These are phyloP conservation scores for Dactylis glomerata DNA, from an alignment of 176 grass and related monocot species.

Conservation along the genomic window DNA sequence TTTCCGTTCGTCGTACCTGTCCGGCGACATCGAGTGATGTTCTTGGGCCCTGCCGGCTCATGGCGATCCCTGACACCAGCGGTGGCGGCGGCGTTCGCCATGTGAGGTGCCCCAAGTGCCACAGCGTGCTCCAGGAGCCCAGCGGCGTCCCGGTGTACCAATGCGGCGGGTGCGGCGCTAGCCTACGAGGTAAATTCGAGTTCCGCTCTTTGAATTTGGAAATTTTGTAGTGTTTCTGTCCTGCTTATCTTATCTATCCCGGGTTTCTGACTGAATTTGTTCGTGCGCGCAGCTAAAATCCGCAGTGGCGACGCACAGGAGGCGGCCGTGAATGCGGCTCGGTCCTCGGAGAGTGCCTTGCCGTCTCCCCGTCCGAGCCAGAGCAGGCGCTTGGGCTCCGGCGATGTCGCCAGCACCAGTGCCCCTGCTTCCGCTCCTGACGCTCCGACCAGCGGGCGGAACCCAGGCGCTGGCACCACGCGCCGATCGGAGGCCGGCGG, in stretches of 20 bases:
- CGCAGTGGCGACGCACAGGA: not conserved
- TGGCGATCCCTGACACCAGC: constrained; percentile 34
- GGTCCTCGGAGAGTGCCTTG: not conserved
- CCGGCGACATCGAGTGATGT: not conserved
- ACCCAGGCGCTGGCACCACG: not conserved
- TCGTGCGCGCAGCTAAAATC: constrained; percentile 44
- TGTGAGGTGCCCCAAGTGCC: constrained; percentile 80
- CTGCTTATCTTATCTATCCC: not conserved
- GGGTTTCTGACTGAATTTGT: constrained; percentile 26
- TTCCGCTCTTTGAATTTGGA: not conserved
- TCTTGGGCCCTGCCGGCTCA: constrained; percentile 21
- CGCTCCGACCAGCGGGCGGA: not conserved
- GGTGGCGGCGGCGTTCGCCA: constrained; percentile 29
- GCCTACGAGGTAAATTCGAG: constrained; percentile 58
- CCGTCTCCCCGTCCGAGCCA: constrained; percentile 8
- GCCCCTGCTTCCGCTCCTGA: not conserved
- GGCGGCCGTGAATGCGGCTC: not conserved
- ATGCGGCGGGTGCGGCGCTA: constrained; percentile 73
- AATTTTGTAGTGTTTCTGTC: not conserved
- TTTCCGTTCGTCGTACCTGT: not conserved
- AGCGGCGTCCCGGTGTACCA: constrained; percentile 51
- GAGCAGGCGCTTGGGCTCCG: not conserved
- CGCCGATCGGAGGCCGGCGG: not conserved
- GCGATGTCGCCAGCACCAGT: constrained; percentile 6
- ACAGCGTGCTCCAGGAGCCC: constrained; percentile 53